Conservation (phyloP, 805 yeast genomes). For the Candida sithepensis region DNA sequence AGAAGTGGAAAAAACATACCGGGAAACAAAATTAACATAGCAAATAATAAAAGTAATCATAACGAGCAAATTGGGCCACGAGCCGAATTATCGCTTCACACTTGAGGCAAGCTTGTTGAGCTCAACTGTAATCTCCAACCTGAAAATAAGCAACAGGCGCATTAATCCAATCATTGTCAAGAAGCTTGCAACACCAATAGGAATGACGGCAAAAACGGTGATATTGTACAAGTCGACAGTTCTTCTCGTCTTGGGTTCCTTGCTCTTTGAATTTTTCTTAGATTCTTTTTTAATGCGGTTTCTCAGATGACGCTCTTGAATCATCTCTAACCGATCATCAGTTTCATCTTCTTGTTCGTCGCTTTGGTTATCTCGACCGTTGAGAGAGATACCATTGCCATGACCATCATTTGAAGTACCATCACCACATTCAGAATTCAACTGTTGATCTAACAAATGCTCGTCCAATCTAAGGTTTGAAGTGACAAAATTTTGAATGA, state of each 20-base stretch:
- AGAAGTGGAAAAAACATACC: not conserved
- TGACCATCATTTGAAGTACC: not conserved
- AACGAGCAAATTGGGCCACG: no score
- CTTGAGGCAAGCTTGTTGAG: not conserved
- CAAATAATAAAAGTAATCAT: not conserved
- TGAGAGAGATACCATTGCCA: not conserved
- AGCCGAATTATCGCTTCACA: not conserved
- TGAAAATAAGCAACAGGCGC: constrained; percentile 67
- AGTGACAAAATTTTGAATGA: constrained; percentile 83
- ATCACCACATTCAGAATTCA: not conserved
- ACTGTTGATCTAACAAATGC: constrained; percentile 8
- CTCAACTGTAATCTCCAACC: constrained; percentile 51
- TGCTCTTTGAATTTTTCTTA: constrained; percentile 10
- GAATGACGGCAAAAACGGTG: constrained; percentile 96
- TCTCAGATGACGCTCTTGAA: not conserved
- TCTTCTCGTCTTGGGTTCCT: constrained; percentile 31
- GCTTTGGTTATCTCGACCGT: not conserved
- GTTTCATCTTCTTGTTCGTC: not conserved
- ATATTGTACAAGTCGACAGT: constrained; percentile 85
- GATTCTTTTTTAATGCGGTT: not conserved
- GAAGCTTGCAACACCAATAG: constrained; percentile 92
- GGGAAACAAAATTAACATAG: no score
- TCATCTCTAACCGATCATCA: not conserved
- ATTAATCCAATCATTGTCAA: constrained; percentile 84
- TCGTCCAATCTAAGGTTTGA: constrained; percentile 54